Evolutionary conservation across 306 rosid species (phyloP), one percentile per base, ranked within the genome.

Genomic region (Pterocarpus macrocarpus): DNA sequence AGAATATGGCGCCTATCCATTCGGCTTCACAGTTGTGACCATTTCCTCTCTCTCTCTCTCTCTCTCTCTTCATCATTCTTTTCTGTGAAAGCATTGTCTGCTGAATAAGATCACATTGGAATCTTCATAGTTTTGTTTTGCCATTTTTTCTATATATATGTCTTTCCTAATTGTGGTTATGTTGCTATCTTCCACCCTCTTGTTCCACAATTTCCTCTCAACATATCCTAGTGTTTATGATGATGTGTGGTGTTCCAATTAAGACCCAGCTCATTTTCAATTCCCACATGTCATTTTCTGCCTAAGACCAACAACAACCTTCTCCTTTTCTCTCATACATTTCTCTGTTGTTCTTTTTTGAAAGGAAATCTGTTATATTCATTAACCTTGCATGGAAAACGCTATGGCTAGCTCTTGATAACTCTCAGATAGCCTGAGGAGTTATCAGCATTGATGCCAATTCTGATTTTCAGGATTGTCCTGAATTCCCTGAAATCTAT

Each of bases 171-270:
- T 81, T 86, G 80, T 83, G 82, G 90, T 45, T 83, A 38, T 77
- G 49, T 76, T 78, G n/a, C 80, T 72, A 79, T 72, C 82, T 77
- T 76, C 64, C 50, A 69, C 73, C 82, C 61, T 82, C 71, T 77
- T 83, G 74, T 75, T 89, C 91, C 91, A 86, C 92, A 87, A 82
- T 73, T 92, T 81, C 57, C 91, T 90, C 91, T 63, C 83, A 80
- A 78, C 71, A 79, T 70, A 75, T 82, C 90, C 71, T 72, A 75
- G 47, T 75, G 80, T 75, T 84, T 82, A 64, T 75, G 58, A 74
- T 82, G 83, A 81, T 65, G 85, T 84, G 61, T 83, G 82, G 84
- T 80, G 86, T 71, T 74, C 83, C 86, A 82, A 82, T 88, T 69
- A 84, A 55, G 82, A 87, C 76, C 83, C 90, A 71, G 56, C 85